A percentile compares a stretch with the other conserved stretches of the same genome.
Evolutionary conservation across 176 grass and related monocot species (phyloP).

Genomic region (Oryza meridionalis): DNA sequence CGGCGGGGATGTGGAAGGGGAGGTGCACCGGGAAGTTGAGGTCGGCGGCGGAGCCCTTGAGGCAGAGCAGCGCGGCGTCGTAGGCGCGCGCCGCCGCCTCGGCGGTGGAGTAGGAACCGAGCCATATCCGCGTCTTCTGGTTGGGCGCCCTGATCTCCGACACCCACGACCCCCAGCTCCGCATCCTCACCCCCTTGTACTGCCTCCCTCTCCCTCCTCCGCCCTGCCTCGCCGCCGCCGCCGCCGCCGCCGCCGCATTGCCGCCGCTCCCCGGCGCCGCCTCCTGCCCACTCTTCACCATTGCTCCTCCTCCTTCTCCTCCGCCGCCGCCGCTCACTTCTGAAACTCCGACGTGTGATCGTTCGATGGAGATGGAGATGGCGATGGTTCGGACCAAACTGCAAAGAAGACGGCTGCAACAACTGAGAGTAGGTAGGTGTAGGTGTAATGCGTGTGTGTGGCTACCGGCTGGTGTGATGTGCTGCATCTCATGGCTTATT

Average conservation of each 20-base stretch:
- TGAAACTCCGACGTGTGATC: not conserved
- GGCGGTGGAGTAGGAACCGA: constrained; percentile 90
- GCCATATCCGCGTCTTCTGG: constrained; percentile 98
- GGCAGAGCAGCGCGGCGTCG: constrained; percentile 94
- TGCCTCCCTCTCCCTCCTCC: constrained; percentile 40
- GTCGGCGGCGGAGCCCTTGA: constrained; percentile 87
- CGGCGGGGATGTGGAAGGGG: constrained; percentile 65
- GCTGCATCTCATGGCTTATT: constrained; percentile 50
- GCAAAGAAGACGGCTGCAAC: not conserved
- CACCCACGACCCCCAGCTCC: constrained; percentile 98
- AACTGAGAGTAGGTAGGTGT: not conserved
- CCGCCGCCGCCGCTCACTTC: not conserved
- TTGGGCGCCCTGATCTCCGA: constrained; percentile 94
- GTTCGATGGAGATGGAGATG: not conserved
- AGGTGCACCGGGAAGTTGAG: constrained; percentile 84
- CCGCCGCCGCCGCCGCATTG: constrained; percentile 14
- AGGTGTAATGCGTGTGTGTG: constrained; percentile 17
- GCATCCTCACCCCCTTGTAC: constrained; percentile 94
- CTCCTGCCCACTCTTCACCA: constrained; percentile 66
- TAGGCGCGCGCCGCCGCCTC: constrained; percentile 95
- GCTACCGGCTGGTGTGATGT: constrained; percentile 41
- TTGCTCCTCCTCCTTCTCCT: not conserved
- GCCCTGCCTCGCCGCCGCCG: constrained; percentile 31
- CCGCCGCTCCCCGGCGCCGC: not conserved
- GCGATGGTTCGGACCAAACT: constrained; percentile 34